Percentiles rank a stretch among this genome's conserved stretches.
These are phyloP conservation scores for Fusarium devonianum DNA, from an alignment of 2,329 filamentous ascomycete genomes.

Conservation along the genomic window DNA sequence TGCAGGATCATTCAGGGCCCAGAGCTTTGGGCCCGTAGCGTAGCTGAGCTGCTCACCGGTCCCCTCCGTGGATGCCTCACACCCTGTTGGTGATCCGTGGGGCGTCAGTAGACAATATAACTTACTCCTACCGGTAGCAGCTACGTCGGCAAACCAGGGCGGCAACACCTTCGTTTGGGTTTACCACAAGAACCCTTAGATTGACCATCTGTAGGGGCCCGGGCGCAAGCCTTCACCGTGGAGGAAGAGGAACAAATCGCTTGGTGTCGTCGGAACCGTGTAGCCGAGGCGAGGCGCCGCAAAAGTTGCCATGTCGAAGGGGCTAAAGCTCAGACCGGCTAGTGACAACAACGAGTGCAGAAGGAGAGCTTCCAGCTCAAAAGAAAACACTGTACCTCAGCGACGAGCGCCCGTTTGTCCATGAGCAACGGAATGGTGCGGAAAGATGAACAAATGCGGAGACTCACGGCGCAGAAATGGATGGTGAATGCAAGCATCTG, in stretches of 20 bases:
- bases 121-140: too few relatives aligned
- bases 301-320: too few relatives aligned
- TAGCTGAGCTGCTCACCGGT: constrained; percentile 10
- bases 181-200: background rate
- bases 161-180: constrained; percentile 1
- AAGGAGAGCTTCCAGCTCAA: too few relatives aligned
- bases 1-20: background rate
- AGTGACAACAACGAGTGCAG: too few relatives aligned
- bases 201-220: constrained; percentile 23
- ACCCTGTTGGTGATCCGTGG: background rate
- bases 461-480: too few relatives aligned
- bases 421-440: background rate
- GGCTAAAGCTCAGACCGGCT: too few relatives aligned
- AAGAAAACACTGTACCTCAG: too few relatives aligned
- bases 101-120: constrained; percentile 8
- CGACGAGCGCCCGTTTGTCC: too few relatives aligned
- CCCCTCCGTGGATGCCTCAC: background rate
- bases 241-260: constrained; percentile 22
- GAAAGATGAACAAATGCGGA: too few relatives aligned
- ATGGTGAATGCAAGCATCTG: background rate
- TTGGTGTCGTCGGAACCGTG: constrained; percentile 22
- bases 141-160: background rate
- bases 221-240: constrained; percentile 4
- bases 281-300: constrained; percentile 36
- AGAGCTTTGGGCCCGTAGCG: constrained; percentile 1